A percentile compares a stretch with the other conserved stretches of the same genome.
Evolutionary conservation across 345 rosid species (phyloP).

Genomic region (Pistacia vera): DNA sequence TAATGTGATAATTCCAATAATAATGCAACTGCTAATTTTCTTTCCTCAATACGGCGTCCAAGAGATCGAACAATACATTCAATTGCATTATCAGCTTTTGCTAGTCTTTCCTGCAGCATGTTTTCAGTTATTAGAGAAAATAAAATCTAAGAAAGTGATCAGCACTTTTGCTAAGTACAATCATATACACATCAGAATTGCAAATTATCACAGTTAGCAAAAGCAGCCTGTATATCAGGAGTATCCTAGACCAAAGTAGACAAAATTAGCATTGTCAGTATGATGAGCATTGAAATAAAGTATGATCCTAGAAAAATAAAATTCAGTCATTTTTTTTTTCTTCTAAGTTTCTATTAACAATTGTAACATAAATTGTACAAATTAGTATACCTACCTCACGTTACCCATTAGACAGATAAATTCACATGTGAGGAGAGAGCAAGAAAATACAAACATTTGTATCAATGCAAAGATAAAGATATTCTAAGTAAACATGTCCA

Average conservation of each 20-base stretch:
- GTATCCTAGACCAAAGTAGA: neutral
- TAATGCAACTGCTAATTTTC: conserved; percentile 57
- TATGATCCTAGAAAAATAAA: neutral
- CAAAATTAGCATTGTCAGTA: neutral
- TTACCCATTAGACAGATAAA: neutral
- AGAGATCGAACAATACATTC: conserved; percentile 58
- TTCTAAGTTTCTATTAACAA: neutral
- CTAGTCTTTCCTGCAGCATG: conserved; percentile 59
- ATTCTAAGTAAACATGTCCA: neutral
- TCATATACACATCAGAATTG: conserved; percentile 10
- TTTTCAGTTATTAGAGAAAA: conserved; percentile 16
- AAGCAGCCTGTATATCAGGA: neutral
- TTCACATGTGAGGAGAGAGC: neutral
- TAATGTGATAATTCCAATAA: conserved; percentile 55
- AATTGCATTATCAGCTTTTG: conserved; percentile 42
- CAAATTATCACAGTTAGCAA: conserved; percentile 5
- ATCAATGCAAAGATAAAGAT: neutral
- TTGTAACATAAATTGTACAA: neutral
- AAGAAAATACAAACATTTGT: neutral
- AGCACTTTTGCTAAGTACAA: conserved; percentile 9
- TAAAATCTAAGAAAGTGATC: conserved; percentile 1
- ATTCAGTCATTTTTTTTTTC: neutral
- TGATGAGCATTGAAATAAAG: neutral
- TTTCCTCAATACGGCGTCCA: conserved; percentile 57
- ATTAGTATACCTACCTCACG: neutral